phyloP scores from a whole-genome alignment of 192 early-diverging fungal genomes.

The Diversispora epigaea region DNA sequence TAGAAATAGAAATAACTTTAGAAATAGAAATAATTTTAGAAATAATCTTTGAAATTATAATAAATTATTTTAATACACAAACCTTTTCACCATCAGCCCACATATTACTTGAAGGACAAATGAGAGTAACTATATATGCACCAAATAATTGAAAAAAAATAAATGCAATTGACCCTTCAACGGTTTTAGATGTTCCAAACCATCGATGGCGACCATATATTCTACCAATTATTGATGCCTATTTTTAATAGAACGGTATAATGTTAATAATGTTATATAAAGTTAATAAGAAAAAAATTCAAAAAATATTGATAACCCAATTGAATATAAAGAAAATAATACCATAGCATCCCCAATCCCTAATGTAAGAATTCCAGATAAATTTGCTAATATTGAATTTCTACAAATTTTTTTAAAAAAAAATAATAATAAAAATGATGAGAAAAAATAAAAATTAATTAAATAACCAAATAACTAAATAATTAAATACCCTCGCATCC shows the following conservation, averaged over 20 bases:
- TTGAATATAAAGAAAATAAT: slow-evolving; percentile 14
- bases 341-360: slow-evolving; percentile 89
- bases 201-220: slow-evolving; percentile 69
- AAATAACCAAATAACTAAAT: not conserved
- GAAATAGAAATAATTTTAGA: not conserved
- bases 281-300: not conserved
- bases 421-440: slow-evolving; percentile 31
- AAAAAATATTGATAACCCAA: slow-evolving; percentile 1
- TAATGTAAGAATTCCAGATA: slow-evolving; percentile 82
- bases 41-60: not conserved
- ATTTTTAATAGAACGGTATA: not conserved
- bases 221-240: slow-evolving; percentile 85
- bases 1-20: too few species aligned
- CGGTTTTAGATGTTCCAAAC: slow-evolving; percentile 74
- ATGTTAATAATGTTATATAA: too few species aligned
- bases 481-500: slow-evolving; percentile 65
- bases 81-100: slow-evolving; percentile 24
- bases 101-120: not conserved
- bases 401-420: slow-evolving; percentile 31
- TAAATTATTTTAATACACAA: slow-evolving; percentile 11
- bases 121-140: slow-evolving; percentile 30
- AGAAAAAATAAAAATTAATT: not conserved
- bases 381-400: slow-evolving; percentile 46
- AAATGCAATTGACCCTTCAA: slow-evolving; percentile 88
- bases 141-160: slow-evolving; percentile 60